Conservation (phyloP, 2,329 filamentous ascomycete species). For the Triangularia verruculosa region DNA sequence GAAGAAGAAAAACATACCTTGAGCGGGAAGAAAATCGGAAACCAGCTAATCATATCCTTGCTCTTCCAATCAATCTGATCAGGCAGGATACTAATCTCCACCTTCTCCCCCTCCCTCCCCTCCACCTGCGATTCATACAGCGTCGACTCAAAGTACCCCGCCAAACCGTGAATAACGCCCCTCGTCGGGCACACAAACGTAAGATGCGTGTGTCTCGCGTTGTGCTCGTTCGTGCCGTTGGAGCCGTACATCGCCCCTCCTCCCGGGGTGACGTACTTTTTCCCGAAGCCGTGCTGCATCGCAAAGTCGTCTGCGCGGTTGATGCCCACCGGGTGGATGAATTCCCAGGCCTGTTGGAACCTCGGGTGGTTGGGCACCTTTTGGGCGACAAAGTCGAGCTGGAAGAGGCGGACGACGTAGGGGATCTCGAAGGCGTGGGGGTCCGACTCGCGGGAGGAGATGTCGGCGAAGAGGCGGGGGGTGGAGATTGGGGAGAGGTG, state of each 20-base stretch:
- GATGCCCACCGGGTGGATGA: conserved; percentile 68
- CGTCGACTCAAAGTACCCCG: conserved; percentile 95
- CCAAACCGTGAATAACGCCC: conserved; percentile 86
- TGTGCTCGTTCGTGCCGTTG: conserved; percentile 86
- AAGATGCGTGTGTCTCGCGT: conserved; percentile 73
- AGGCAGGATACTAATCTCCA: conserved; percentile 90
- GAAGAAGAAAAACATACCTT: conserved; percentile 59
- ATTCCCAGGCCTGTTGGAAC: conserved; percentile 80
- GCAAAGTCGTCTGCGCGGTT: conserved; percentile 33
- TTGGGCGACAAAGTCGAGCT: conserved; percentile 80
- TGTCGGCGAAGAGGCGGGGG: conserved; percentile 79
- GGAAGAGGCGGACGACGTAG: conserved; percentile 90
- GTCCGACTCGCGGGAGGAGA: conserved; percentile 63
- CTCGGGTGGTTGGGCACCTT: conserved; percentile 53
- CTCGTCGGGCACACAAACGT: conserved; percentile 75
- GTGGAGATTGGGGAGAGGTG: conserved; percentile 90
- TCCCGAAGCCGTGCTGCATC: conserved; percentile 56
- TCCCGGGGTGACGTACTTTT: conserved; percentile 57
- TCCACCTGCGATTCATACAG: conserved; percentile 64
- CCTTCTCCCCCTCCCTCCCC: conserved; percentile 45
- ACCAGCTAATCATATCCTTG: conserved; percentile 98
- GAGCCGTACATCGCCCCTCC: conserved; percentile 72
- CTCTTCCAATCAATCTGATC: conserved; percentile 90
- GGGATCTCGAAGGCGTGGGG: conserved; percentile 80
- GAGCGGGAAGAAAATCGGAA: conserved; percentile 95